These are phyloP conservation scores for Canavalia gladiata DNA, from an alignment of 306 rosid species.

Conservation along the genomic window DNA sequence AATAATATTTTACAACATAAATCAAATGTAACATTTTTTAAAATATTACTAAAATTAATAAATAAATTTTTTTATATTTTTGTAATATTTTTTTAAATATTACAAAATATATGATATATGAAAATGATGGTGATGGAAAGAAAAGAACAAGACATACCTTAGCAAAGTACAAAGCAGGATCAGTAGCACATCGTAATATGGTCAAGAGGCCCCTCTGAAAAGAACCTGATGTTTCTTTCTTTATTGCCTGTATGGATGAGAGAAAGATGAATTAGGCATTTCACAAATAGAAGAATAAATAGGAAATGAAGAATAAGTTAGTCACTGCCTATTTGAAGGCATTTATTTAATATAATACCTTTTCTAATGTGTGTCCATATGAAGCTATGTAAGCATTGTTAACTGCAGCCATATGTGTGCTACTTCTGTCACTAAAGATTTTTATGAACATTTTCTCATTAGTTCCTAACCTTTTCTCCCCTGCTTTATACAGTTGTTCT, in stretches of 20 bases:
- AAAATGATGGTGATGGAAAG: background rate
- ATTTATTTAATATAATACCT: constrained; percentile 48
- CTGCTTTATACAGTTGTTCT: constrained; percentile 44
- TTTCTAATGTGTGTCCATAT: constrained; percentile 62
- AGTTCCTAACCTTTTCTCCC: constrained; percentile 60
- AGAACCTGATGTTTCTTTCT: constrained; percentile 68
- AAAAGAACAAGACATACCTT: constrained; percentile 56
- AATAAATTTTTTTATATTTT: too few relatives aligned
- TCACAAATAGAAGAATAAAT: background rate
- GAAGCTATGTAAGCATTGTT: constrained; percentile 54
- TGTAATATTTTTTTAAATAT: too few relatives aligned
- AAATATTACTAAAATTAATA: too few relatives aligned
- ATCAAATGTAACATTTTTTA: too few relatives aligned
- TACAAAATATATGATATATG: too few relatives aligned
- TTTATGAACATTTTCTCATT: constrained; percentile 62
- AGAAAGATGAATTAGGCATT: background rate
- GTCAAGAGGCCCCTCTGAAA: constrained; percentile 68
- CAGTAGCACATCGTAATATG: constrained; percentile 65
- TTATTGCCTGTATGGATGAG: constrained; percentile 54
- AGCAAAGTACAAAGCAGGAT: constrained; percentile 73
- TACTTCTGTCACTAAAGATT: constrained; percentile 74
- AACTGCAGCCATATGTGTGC: constrained; percentile 73
- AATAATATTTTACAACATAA: too few relatives aligned
- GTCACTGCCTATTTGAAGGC: background rate
- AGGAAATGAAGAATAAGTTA: background rate